Conservation (phyloP, 371 early-diverging fungal species). For the Capniomyces stellatus region DNA sequence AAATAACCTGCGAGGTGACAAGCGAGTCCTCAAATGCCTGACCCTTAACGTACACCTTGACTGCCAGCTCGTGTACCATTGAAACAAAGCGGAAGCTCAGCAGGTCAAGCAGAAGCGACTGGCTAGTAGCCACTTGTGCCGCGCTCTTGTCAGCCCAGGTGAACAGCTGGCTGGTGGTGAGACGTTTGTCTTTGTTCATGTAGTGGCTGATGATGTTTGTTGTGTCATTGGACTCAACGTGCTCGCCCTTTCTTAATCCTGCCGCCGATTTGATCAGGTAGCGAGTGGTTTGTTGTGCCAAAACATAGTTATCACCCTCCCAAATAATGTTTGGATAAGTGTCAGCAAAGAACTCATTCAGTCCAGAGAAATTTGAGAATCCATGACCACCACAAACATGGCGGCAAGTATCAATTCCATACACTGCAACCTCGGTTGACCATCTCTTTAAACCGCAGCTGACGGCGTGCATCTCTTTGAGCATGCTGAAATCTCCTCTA, state of each 20-base stretch:
- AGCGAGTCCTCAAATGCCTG: constrained; percentile 46
- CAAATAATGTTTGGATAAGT: constrained; percentile 52
- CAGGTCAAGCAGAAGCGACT: constrained; percentile 33
- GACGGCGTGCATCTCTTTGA: constrained; percentile 71
- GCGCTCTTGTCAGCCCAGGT: not conserved
- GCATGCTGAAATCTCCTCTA: constrained; percentile 20
- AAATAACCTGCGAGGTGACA: constrained; percentile 39
- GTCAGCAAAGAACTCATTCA: constrained; percentile 47
- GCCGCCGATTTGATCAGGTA: constrained; percentile 42
- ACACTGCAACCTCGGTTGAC: constrained; percentile 48
- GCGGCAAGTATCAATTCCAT: constrained; percentile 65
- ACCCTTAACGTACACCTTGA: constrained; percentile 30
- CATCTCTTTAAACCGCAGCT: constrained; percentile 68
- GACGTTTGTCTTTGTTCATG: not conserved
- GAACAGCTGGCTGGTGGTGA: not conserved
- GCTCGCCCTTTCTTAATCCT: not conserved
- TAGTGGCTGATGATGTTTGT: not conserved
- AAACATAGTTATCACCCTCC: constrained; percentile 64
- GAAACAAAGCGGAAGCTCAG: constrained; percentile 41
- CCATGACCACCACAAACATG: constrained; percentile 72
- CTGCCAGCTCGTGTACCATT: constrained; percentile 27
- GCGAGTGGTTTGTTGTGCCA: constrained; percentile 54
- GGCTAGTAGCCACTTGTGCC: constrained; percentile 15
- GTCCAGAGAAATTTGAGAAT: constrained; percentile 52
- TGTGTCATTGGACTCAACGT: not conserved